Conservation (phyloP, 257 asterid genomes). For the Hygrophila difformis region DNA sequence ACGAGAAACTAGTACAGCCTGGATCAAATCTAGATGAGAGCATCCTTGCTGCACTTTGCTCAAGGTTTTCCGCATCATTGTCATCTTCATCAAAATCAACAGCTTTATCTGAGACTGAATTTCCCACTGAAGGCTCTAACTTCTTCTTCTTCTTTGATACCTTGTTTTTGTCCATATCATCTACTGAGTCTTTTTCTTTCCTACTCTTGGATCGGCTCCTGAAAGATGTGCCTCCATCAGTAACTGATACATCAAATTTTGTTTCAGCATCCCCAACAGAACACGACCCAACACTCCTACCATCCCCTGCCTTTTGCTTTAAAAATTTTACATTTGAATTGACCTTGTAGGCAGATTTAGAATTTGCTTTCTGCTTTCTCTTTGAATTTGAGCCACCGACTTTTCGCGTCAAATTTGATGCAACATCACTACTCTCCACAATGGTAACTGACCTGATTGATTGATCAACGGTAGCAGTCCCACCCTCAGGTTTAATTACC, state of each 20-base stretch:
- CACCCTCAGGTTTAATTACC: slow-evolving; percentile 24
- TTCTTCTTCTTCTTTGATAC: slow-evolving; percentile 40
- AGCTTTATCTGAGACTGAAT: slow-evolving; percentile 27
- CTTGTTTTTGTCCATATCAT: slow-evolving; percentile 26
- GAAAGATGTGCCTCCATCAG: slow-evolving; percentile 19
- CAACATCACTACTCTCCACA: slow-evolving; percentile 16
- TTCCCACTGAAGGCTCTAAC: slow-evolving; percentile 32
- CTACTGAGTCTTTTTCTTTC: slow-evolving; percentile 26
- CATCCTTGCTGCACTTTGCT: slow-evolving; percentile 97
- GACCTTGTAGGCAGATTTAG: slow-evolving; percentile 23
- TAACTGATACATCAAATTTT: too few relatives aligned
- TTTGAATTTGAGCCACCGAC: slow-evolving; percentile 19
- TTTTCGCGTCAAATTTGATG: slow-evolving; percentile 14
- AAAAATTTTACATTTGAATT: slow-evolving; percentile 25
- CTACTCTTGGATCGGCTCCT: slow-evolving; percentile 26
- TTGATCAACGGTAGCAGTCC: slow-evolving; percentile 28
- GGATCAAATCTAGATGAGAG: slow-evolving; percentile 98
- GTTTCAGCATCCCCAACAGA: slow-evolving; percentile 31
- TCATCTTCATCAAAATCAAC: slow-evolving; percentile 69
- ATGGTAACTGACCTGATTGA: slow-evolving; percentile 19
- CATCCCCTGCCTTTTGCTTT: slow-evolving; percentile 34
- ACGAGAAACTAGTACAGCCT: slow-evolving; percentile 74
- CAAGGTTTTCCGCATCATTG: slow-evolving; percentile 94
- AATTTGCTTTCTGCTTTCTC: slow-evolving; percentile 19
- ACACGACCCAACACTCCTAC: too few relatives aligned